These are phyloP conservation scores for Xylaria sp. DNA, from an alignment of 2,329 filamentous ascomycete genomes.

Conservation along the genomic window DNA sequence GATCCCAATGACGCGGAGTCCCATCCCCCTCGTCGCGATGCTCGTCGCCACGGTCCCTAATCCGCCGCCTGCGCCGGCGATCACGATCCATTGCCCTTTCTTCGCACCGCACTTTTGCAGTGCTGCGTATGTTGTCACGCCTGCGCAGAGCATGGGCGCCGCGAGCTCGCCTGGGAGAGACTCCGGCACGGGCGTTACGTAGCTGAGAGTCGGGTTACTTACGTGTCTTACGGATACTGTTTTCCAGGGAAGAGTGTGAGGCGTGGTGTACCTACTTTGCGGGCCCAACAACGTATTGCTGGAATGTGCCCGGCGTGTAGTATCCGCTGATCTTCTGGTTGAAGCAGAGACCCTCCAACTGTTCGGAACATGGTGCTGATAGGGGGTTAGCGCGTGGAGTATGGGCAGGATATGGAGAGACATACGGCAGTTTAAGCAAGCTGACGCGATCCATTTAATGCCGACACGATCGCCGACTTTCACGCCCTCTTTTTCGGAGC, in stretches of 20 bases:
- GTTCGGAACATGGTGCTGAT: constrained; percentile 32
- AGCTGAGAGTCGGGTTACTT: constrained; percentile 22
- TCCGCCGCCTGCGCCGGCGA: constrained; percentile 37
- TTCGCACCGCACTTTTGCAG: constrained; percentile 32
- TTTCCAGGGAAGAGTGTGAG: background rate
- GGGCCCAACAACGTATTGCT: constrained; percentile 35
- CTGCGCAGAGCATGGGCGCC: constrained; percentile 37
- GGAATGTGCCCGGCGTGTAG: constrained; percentile 36
- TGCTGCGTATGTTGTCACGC: constrained; percentile 36
- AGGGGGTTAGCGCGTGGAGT: no score
- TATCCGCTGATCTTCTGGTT: constrained; percentile 36
- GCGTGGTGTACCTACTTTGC: constrained; percentile 31
- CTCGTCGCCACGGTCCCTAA: constrained; percentile 34
- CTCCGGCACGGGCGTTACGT: constrained; percentile 35
- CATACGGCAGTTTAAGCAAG: constrained; percentile 36
- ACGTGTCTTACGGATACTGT: background rate
- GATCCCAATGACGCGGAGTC: constrained; percentile 36
- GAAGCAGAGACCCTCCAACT: constrained; percentile 32
- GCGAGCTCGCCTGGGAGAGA: constrained; percentile 32
- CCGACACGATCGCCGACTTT: constrained; percentile 38
- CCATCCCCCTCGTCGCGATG: constrained; percentile 29
- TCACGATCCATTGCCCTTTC: constrained; percentile 35
- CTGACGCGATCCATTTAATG: constrained; percentile 36
- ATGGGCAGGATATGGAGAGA: background rate
- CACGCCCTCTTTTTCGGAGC: constrained; percentile 21